phyloP scores from a whole-genome alignment of 495 filamentous ascomycete species.

The Penicillium bovifimosum region DNA sequence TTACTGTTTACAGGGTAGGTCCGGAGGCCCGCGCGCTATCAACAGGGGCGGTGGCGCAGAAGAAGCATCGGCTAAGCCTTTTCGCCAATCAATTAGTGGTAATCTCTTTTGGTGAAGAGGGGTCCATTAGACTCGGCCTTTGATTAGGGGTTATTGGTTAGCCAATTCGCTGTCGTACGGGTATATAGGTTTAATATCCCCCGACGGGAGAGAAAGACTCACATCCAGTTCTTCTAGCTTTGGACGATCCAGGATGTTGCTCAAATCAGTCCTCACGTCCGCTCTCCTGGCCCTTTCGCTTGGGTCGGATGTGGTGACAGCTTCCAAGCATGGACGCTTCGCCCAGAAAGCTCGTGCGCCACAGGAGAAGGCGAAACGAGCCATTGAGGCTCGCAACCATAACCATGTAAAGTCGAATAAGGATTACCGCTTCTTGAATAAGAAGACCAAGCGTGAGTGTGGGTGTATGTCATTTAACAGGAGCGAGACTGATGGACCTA shows the following conservation, averaged over 20 bases:
- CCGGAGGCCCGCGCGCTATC: neutral
- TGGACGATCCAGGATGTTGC: conserved; percentile 20
- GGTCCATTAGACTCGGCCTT: neutral
- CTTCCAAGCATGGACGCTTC: conserved; percentile 30
- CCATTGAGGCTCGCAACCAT: conserved; percentile 46
- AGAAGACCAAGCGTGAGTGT: conserved; percentile 33
- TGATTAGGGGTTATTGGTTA: neutral
- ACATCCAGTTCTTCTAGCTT: neutral
- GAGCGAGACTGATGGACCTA: neutral
- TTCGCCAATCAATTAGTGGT: neutral
- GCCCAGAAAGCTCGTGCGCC: conserved; percentile 69
- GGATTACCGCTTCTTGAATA: conserved; percentile 34
- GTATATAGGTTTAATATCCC: neutral
- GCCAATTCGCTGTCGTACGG: neutral
- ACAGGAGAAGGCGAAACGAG: conserved; percentile 74
- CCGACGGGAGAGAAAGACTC: neutral
- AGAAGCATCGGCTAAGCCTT: conserved; percentile 11
- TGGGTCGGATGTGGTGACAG: conserved; percentile 22
- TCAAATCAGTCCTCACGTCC: conserved; percentile 27
- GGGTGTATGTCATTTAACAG: neutral
- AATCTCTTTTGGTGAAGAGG: neutral
- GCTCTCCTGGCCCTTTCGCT: conserved; percentile 25
- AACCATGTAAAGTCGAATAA: conserved; percentile 13
- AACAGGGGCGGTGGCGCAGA: conserved; percentile 8
- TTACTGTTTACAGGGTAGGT: neutral